Conservation (phyloP, 768 basidiomycete species). For the Lanmaoa rubissima region DNA sequence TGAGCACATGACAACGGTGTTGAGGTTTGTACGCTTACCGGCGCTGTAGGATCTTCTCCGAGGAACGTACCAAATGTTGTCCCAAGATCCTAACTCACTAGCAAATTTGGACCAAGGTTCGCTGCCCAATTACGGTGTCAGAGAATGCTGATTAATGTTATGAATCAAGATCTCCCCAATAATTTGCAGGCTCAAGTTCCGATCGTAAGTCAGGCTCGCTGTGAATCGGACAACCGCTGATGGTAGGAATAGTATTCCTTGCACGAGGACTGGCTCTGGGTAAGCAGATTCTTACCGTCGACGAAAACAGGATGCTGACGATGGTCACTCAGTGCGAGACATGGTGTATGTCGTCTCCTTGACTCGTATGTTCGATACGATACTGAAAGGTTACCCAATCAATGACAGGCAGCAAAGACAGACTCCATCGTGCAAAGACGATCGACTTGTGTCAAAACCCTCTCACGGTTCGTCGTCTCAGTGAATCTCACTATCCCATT, state of each 20-base stretch:
- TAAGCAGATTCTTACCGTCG: constrained; percentile 34
- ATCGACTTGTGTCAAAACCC: constrained; percentile 98
- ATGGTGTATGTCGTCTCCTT: constrained; percentile 69
- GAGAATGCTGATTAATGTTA: not conserved
- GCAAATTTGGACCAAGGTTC: constrained; percentile 93
- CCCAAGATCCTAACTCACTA: constrained; percentile 90
- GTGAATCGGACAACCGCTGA: not conserved
- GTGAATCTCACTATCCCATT: not conserved
- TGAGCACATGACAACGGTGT: constrained; percentile 26
- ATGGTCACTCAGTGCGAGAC: constrained; percentile 78
- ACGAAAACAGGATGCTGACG: constrained; percentile 5
- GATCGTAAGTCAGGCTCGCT: constrained; percentile 64
- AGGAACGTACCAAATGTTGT: constrained; percentile 89
- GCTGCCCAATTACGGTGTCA: not conserved
- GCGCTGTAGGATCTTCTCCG: constrained; percentile 73
- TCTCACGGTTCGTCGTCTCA: constrained; percentile 62
- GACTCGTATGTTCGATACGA: not conserved
- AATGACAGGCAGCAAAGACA: constrained; percentile 71
- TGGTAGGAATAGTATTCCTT: constrained; percentile 64
- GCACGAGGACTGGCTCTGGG: constrained; percentile 95
- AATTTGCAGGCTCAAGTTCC: constrained; percentile 91
- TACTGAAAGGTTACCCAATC: not conserved
- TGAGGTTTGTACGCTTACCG: not conserved
- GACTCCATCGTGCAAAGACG: constrained; percentile 75
- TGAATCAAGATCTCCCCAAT: constrained; percentile 80